A percentile compares a stretch with the other conserved stretches of the same genome.
phyloP scores from a whole-genome alignment of 2,329 filamentous ascomycete species.

The Microsporum canis region DNA sequence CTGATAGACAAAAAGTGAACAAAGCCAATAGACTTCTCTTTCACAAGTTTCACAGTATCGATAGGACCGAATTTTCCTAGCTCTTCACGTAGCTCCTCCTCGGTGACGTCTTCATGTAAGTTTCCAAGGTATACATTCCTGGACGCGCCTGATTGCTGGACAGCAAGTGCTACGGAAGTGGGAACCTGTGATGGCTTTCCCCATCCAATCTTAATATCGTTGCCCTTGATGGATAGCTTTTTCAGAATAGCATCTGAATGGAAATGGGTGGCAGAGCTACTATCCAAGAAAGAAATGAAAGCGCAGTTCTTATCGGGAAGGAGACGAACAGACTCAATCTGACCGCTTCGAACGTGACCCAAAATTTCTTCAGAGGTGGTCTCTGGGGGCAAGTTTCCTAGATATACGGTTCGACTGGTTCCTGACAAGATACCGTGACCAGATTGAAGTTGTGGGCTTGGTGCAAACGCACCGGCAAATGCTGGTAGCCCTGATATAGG shows the following conservation, averaged over 20 bases:
- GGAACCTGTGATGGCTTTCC: constrained; percentile 97
- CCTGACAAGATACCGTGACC: constrained; percentile 72
- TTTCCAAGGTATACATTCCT: constrained; percentile 96
- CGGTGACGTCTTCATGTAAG: constrained; percentile 74
- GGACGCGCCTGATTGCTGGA: constrained; percentile 93
- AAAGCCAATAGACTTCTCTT: constrained; percentile 96
- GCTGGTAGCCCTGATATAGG: constrained; percentile 65
- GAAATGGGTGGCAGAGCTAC: constrained; percentile 95
- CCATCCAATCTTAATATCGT: constrained; percentile 99
- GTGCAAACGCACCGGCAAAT: constrained; percentile 44
- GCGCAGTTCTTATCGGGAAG: constrained; percentile 99
- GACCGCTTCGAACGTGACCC: constrained; percentile 88
- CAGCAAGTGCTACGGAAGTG: constrained; percentile 90
- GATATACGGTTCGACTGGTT: constrained; percentile 90
- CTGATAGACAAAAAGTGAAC: constrained; percentile 95
- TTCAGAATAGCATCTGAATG: constrained; percentile 99
- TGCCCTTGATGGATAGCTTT: constrained; percentile 95
- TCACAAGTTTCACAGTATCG: constrained; percentile 93
- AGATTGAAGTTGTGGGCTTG: constrained; percentile 51
- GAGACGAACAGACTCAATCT: constrained; percentile 96
- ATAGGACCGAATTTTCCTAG: constrained; percentile 92
- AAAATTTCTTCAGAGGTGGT: constrained; percentile 94
- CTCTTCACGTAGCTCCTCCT: constrained; percentile 89
- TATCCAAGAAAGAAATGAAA: constrained; percentile 97
- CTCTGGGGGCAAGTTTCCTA: constrained; percentile 97